Evolutionary conservation across 2,329 filamentous ascomycete genomes (phyloP), one percentile per base, ranked within the genome.

Genomic region (Aspergillus luchuensis): DNA sequence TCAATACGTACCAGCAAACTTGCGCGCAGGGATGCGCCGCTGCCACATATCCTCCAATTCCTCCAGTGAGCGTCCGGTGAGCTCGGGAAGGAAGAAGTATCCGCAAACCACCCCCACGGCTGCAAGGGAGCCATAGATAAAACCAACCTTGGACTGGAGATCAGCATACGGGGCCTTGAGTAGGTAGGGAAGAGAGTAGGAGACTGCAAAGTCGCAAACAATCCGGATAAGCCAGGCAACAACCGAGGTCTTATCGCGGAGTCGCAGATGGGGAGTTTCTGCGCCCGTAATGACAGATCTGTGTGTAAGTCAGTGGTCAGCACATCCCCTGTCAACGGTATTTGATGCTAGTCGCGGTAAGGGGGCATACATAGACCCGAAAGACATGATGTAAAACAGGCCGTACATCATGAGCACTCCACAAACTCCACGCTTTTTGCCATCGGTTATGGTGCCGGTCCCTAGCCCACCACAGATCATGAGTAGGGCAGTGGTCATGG

Each of bases 41-140:
- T 41, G 52, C 52, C 52, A 57, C 53, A 57, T 45, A 25, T 60
- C 53, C 15, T 60, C 53, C 36, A 60, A 19, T 19, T 59, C 57
- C 30, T 59, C 57, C 10, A 54, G 36, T 11, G 39, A 53, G 17
- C 56, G 39, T 36, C 57, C 57, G 41, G 52, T 59, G 17, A 59
- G 52, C 47, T 60, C 47, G 11, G 58, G 58, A 0, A 60, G 36
- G 38, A 56, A 56, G 17, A 60, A 60, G 25, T 49, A 50, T n/a
- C 45, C 58, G 23, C 45, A 28, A 19, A 33, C 13, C 13, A 60
- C 39, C 15, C 43, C 52, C n/a, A 60, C 8, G 4, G 54, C 36
- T 30, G 58, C 54, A 38, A 38, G 43, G 17, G 51, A 47, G 25
- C 58, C 53, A 30, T 51, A 60, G 10, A 60, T 45, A 43, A 60